phyloP scores from a whole-genome alignment of 2,329 filamentous ascomycete genomes.

The Ceratocystis harringtonii region DNA sequence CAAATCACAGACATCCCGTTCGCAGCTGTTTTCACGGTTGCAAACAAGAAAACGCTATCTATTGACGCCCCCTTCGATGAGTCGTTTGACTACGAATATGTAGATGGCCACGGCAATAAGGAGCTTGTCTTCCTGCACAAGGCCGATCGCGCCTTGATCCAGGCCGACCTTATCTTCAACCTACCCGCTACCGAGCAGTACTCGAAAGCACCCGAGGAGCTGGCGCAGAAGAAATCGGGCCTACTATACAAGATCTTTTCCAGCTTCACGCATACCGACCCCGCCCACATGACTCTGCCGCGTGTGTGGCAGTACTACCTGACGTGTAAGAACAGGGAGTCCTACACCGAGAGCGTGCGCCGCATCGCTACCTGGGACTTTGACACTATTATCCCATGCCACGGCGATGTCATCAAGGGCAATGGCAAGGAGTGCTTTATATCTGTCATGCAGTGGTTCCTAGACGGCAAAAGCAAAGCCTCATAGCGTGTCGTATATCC shows the following conservation, averaged over 20 bases:
- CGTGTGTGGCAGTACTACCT: slow-evolving; percentile 60
- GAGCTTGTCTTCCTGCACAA: slow-evolving; percentile 80
- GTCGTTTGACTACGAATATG: slow-evolving; percentile 77
- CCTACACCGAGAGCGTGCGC: slow-evolving; percentile 54
- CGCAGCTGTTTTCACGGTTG: slow-evolving; percentile 49
- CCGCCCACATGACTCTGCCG: slow-evolving; percentile 42
- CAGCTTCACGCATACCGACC: slow-evolving; percentile 41
- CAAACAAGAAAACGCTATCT: slow-evolving; percentile 34
- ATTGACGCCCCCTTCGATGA: slow-evolving; percentile 67
- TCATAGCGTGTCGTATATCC: background rate
- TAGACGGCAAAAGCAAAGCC: slow-evolving; percentile 27
- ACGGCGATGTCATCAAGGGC: slow-evolving; percentile 74
- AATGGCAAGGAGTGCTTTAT: slow-evolving; percentile 59
- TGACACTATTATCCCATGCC: slow-evolving; percentile 72
- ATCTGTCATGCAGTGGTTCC: slow-evolving; percentile 72
- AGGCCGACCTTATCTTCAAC: slow-evolving; percentile 89
- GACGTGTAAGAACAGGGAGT: slow-evolving; percentile 41
- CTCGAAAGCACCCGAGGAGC: slow-evolving; percentile 30
- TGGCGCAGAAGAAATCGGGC: slow-evolving; percentile 12
- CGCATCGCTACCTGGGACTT: slow-evolving; percentile 73
- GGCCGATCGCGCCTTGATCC: slow-evolving; percentile 62
- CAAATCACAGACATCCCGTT: slow-evolving; percentile 41
- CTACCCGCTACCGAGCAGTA: slow-evolving; percentile 80
- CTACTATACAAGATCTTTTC: slow-evolving; percentile 32
- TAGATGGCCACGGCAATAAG: slow-evolving; percentile 64